Base-by-base conservation (phyloP, 1,284 basidiomycete genomes). In the Veloboletus limbatus region DNA sequence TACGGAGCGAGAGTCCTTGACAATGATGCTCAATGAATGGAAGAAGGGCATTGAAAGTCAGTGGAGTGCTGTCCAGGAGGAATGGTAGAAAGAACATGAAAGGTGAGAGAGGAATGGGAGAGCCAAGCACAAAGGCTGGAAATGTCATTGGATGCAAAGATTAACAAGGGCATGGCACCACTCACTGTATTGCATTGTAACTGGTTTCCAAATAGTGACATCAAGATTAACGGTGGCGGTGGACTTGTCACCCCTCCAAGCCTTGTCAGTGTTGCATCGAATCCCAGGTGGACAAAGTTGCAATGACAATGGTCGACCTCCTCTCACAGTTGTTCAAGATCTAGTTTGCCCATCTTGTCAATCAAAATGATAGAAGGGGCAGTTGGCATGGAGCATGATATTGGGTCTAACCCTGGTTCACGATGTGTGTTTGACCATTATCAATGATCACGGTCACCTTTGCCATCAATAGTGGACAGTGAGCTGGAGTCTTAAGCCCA, bases 31-130 rank as follows among this genome's bases (percentile, higher is more conserved):
- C 40, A 66, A 68, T 7, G 79, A 85, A 51, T 86, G 81, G 82
- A 85, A 82, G 63, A 84, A 79, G 60, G 70, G 62, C 7, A 79
- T 90, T 13, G 90, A 95, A 57, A 82, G 83, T 7, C 80, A 85
- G 47, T 95, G 90, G 89, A 76, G 73, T 25, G 70, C 50, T 11
- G 44, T 69, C 35, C 79, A 87, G 53, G 83, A 90, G 55, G 85
- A 88, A 40, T 93, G 93, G 91, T 77, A 77, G 6, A 71, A 79
- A 20, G 95, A 97, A 67, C 76, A 92, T 3, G 85, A 88, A 75
- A 78, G 18, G 88, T 90, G 8, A 78, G 88, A 28, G 81, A 88
- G 30, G 90, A 94, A 52, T 95, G 90, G 87, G 94, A 97, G 75
- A 64, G 36, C 22, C 68, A 69, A 13, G 63, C 71, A 26, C 65